Percentiles rank a stretch among this genome's conserved stretches.
Evolutionary conservation across 306 rosid genomes (phyloP).

Genomic region (Citrullus mucosospermus): DNA sequence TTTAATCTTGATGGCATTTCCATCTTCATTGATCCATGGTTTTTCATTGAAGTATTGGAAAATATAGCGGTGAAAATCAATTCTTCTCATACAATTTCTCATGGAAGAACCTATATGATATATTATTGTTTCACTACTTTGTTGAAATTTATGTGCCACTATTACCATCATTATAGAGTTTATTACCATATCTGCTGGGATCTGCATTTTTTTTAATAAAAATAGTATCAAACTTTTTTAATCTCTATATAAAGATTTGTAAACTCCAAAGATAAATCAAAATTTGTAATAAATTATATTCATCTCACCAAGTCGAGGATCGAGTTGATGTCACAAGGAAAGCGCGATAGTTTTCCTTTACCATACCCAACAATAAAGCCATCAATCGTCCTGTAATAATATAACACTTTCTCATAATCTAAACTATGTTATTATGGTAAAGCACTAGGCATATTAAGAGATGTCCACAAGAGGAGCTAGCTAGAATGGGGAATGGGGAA

Average conservation of each 20-base stretch:
- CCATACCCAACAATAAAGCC: conserved; percentile 26
- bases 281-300: background rate
- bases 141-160: conserved; percentile 38
- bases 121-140: conserved; percentile 15
- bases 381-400: background rate
- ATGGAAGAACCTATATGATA: conserved; percentile 65
- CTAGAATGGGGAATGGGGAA: background rate
- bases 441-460: background rate
- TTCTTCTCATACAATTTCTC: conserved; percentile 25
- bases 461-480: no score
- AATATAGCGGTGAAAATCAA: conserved; percentile 21
- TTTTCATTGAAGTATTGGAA: conserved; percentile 35
- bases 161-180: conserved; percentile 56
- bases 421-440: background rate
- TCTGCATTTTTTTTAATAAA: conserved; percentile 16
- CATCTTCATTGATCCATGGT: conserved; percentile 63
- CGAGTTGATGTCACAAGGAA: conserved; percentile 32
- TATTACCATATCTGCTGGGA: conserved; percentile 77
- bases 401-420: background rate
- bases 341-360: conserved; percentile 58
- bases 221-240: background rate
- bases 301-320: conserved; percentile 51
- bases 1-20: conserved; percentile 41
- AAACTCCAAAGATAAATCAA: no score
- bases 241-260: no score